Evolutionary conservation across 2,329 filamentous ascomycete species (phyloP).

Genomic region (Clonostachys rhizophaga): DNA sequence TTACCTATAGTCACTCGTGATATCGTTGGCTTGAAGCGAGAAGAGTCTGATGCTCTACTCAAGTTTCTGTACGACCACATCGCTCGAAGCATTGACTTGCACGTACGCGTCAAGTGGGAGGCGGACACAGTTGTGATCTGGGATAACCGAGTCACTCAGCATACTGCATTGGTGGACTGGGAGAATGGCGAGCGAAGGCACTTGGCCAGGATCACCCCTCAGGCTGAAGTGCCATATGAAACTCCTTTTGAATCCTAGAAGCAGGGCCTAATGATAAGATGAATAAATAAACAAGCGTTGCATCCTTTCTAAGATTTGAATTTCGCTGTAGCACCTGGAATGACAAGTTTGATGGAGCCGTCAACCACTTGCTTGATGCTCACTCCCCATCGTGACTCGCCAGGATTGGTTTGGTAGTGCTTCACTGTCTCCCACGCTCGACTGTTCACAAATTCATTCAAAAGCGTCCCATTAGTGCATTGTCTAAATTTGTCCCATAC

Average conservation of each 20-base stretch:
- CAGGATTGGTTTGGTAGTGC: no score
- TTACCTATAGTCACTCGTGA: constrained; percentile 61
- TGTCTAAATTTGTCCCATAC: no score
- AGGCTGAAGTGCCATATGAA: constrained; percentile 74
- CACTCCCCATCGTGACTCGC: no score
- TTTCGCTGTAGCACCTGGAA: no score
- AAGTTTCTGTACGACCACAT: constrained; percentile 63
- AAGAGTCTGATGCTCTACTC: constrained; percentile 74
- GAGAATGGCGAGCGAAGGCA: constrained; percentile 73
- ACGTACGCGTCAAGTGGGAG: constrained; percentile 73
- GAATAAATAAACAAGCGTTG: no score
- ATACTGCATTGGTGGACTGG: constrained; percentile 81
- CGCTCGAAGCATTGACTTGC: constrained; percentile 56
- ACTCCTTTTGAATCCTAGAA: constrained; percentile 38
- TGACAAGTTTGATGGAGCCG: no score
- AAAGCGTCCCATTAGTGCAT: no score
- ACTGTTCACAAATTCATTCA: no score
- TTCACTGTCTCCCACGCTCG: no score
- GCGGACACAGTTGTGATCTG: constrained; percentile 78
- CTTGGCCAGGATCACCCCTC: constrained; percentile 76
- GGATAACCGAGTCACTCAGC: constrained; percentile 78
- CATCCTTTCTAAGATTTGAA: no score
- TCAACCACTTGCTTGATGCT: no score
- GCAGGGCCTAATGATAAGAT: no score
- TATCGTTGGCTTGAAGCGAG: constrained; percentile 80